Evolutionary conservation across 2,329 filamentous ascomycete genomes (phyloP).

Genomic region (Fusarium sp.): DNA sequence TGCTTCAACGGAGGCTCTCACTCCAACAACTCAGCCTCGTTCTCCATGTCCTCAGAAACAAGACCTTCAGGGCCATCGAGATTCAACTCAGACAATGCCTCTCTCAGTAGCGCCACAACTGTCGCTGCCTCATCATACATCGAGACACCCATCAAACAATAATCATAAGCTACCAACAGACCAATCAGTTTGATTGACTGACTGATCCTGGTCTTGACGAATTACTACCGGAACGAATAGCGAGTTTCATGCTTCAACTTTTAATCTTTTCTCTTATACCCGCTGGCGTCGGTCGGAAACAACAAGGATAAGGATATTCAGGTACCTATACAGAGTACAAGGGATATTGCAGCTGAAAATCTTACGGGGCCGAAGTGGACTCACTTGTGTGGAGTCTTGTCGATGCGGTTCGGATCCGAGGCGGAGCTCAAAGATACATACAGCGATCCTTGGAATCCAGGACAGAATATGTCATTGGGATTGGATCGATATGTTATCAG

Average conservation of each 20-base stretch:
- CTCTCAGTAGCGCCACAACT: conserved; percentile 40
- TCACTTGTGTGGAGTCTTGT: background rate
- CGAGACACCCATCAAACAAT: conserved; percentile 40
- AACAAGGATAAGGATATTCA: conserved; percentile 14
- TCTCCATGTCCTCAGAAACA: conserved; percentile 19
- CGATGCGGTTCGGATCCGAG: conserved; percentile 30
- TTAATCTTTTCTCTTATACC: conserved; percentile 29
- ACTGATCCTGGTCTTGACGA: conserved; percentile 5
- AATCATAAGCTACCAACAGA: background rate
- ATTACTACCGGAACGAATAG: conserved; percentile 19
- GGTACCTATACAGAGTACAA: background rate
- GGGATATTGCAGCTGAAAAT: background rate
- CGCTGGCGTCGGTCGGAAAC: conserved; percentile 37
- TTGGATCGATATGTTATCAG: background rate
- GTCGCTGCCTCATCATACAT: conserved; percentile 36
- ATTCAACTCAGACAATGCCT: conserved; percentile 40
- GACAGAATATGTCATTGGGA: background rate
- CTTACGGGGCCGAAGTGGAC: conserved; percentile 28
- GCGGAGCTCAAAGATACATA: conserved; percentile 1
- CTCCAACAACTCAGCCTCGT: conserved; percentile 30
- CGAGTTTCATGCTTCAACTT: background rate
- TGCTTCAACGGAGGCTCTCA: conserved; percentile 48
- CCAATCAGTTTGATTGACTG: background rate
- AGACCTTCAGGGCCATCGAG: background rate
- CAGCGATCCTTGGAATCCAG: background rate